Evolutionary conservation across 805 yeast species (phyloP).

Genomic region (Sugiyamaella qingdaonensis): DNA sequence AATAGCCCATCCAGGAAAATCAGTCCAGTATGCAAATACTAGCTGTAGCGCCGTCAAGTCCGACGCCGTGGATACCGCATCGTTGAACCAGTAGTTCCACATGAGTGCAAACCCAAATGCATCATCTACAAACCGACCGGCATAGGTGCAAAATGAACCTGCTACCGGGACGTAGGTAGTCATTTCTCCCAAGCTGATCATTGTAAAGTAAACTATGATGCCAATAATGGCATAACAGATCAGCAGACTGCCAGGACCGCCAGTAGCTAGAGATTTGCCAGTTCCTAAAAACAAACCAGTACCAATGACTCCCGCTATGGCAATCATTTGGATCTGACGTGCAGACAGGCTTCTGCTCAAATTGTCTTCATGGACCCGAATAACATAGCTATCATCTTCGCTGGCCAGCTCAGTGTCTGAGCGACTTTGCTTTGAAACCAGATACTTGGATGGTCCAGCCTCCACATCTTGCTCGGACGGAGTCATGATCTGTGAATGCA

Average conservation of each 20-base stretch:
- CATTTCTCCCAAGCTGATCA: slow-evolving; percentile 56
- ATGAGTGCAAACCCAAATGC: slow-evolving; percentile 51
- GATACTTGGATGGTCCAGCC: background rate
- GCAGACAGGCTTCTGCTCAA: slow-evolving; percentile 26
- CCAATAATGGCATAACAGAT: slow-evolving; percentile 50
- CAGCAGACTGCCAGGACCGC: slow-evolving; percentile 52
- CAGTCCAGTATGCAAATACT: slow-evolving; percentile 46
- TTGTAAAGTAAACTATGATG: slow-evolving; percentile 47
- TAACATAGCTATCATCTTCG: background rate
- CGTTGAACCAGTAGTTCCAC: slow-evolving; percentile 49
- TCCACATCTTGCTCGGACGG: background rate
- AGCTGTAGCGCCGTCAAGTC: slow-evolving; percentile 47
- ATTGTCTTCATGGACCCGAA: slow-evolving; percentile 16
- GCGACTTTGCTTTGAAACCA: background rate
- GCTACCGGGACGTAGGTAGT: slow-evolving; percentile 50
- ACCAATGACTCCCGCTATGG: slow-evolving; percentile 76
- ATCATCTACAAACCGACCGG: slow-evolving; percentile 46
- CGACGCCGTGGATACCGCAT: slow-evolving; percentile 45
- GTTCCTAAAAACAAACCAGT: slow-evolving; percentile 55
- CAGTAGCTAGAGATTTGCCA: slow-evolving; percentile 45
- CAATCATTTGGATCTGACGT: slow-evolving; percentile 63
- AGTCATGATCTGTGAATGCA: background rate
- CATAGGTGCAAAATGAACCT: slow-evolving; percentile 50
- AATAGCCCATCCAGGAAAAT: slow-evolving; percentile 47
- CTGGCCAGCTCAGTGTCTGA: background rate